Evolutionary conservation across 768 basidiomycete genomes (phyloP), one percentile per base, ranked within the genome.

Genomic region (Boletus subcaerulescens): DNA sequence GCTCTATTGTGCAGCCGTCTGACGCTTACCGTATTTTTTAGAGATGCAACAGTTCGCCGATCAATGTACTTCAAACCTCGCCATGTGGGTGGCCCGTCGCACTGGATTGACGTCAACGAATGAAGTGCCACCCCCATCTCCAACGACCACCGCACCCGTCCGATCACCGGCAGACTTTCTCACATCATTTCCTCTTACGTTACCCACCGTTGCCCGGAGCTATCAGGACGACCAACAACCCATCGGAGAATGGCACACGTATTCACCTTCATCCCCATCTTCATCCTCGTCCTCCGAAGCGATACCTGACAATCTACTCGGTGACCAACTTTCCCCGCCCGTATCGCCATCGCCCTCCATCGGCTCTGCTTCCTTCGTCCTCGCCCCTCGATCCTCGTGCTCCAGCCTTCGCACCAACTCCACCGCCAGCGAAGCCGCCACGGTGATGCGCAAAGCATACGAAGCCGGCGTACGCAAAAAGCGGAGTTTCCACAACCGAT

Each of bases 31-130:
- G 31, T 40, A 14, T 20, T 48, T 48, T 24, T 12, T 58, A 89
- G 91, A 88, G 68, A 82, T 95, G 74, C 74, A 77, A 42, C 71
- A 71, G 44, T 95, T 87, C 60, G 81, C 83, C 1, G 74, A 79
- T 24, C 83, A 85, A 56, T 91, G 92, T 66, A 73, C 77, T 32
- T 74, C 75, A 36, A 96, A 96, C 64, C 77, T 93, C 15, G 67
- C 74, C 17, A 71, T 80, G 41, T 96, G 94, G 94, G 75, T 80
- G 61, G 71, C 74, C 20, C 80, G 82, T 3, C 64, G 76, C 33
- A 73, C 69, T 9, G 72, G 74, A 18, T 64, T 83, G 43, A 65
- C 71, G 36, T 62, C 72, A 18, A 45, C 50, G 32, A 60, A 56
- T 36, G 58, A 61, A 14, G 53, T 38, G 12, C 20, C 44, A 13